Percentiles rank a stretch among this genome's conserved stretches.
Conservation (phyloP, 345 rosid genomes). For the Isatis tinctoria region DNA sequence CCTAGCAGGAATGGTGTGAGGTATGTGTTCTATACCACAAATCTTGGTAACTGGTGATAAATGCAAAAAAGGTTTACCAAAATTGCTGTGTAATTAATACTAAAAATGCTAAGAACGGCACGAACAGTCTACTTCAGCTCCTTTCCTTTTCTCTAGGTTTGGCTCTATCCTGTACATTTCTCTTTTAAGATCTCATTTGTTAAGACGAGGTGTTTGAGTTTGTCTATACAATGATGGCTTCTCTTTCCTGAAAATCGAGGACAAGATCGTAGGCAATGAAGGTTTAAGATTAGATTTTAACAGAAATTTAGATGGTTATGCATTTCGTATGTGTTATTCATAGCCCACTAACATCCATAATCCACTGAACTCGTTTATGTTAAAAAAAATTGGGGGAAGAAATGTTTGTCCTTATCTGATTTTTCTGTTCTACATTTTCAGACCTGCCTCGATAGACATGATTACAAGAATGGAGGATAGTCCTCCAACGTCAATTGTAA, state of each 20-base stretch:
- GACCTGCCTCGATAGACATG: constrained; percentile 42
- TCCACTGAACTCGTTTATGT: constrained; percentile 1
- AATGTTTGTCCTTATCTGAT: neutral
- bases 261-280: neutral
- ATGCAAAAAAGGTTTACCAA: neutral
- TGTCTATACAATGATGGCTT: neutral
- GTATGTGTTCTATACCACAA: constrained; percentile 24
- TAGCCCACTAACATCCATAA: neutral
- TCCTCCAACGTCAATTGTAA: constrained; percentile 49
- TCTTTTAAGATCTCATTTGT: neutral
- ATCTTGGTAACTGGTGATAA: neutral
- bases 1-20: constrained; percentile 18
- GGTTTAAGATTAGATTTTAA: neutral
- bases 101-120: neutral
- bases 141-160: neutral
- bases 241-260: neutral
- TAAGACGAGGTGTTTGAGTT: neutral
- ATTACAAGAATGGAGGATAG: constrained; percentile 35
- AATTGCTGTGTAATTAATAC: neutral
- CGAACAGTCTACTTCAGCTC: neutral
- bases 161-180: neutral
- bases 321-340: neutral
- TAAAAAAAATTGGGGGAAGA: neutral
- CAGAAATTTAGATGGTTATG: neutral
- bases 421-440: constrained; percentile 27